phyloP scores from a whole-genome alignment of 2,329 filamentous ascomycete species.

The Purpureocillium takamizusanense region DNA sequence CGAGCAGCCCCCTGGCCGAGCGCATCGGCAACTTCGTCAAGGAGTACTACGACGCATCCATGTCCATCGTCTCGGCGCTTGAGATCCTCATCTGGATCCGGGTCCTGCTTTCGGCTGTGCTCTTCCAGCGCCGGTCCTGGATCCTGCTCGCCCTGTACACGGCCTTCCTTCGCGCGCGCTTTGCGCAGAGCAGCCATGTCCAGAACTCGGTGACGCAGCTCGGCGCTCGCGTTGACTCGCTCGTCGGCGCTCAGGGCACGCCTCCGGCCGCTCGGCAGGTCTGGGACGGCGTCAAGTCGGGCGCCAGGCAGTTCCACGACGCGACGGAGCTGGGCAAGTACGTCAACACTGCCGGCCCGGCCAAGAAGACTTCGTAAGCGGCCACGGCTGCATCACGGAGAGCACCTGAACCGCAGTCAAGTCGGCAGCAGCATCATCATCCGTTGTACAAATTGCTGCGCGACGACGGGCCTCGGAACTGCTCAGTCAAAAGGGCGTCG shows the following conservation, averaged over 20 bases:
- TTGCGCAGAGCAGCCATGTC: constrained; percentile 86
- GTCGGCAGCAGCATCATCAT: too few relatives aligned
- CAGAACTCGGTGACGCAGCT: constrained; percentile 69
- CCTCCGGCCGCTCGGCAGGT: constrained; percentile 69
- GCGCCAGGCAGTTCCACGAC: constrained; percentile 65
- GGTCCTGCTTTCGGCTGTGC: constrained; percentile 67
- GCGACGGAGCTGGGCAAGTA: constrained; percentile 73
- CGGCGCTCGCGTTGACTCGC: constrained; percentile 67
- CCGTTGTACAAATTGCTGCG: too few relatives aligned
- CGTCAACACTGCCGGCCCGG: constrained; percentile 46
- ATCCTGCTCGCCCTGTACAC: constrained; percentile 80
- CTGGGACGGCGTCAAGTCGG: constrained; percentile 73
- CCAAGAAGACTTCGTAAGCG: constrained; percentile 33
- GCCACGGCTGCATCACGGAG: neutral
- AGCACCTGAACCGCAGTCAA: too few relatives aligned
- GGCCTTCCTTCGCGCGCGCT: constrained; percentile 83
- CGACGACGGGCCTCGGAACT: too few relatives aligned
- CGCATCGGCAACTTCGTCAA: constrained; percentile 90
- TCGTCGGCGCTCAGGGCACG: constrained; percentile 78
- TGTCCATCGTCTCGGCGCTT: constrained; percentile 83
- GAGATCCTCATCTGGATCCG: constrained; percentile 86
- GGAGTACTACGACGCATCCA: constrained; percentile 93
- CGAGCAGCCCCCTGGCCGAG: constrained; percentile 59
- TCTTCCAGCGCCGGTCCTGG: constrained; percentile 89
- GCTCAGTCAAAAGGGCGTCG: too few relatives aligned